Percentiles rank a stretch among this genome's conserved stretches.
These are phyloP conservation scores for Phytophthora citricola DNA, from an alignment of 352 stramenopile species.

Conservation along the genomic window DNA sequence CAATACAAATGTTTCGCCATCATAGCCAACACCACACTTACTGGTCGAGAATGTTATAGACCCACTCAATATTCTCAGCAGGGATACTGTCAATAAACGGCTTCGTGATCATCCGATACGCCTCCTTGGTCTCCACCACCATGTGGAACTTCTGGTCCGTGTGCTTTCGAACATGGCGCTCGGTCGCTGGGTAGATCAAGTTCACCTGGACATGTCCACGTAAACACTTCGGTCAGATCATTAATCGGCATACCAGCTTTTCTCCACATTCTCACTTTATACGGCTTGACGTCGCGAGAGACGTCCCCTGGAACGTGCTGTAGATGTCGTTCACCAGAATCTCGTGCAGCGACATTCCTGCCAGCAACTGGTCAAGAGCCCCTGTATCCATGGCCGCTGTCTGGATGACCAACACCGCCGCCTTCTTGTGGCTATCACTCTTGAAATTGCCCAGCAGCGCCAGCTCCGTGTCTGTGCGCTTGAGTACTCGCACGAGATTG, in stretches of 20 bases:
- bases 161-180: constrained; percentile 84
- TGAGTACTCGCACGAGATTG: constrained; percentile 69
- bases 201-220: constrained; percentile 53
- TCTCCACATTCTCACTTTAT: constrained; percentile 54
- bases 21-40: constrained; percentile 40
- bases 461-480: constrained; percentile 67
- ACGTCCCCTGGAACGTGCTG: constrained; percentile 78
- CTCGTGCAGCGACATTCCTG: constrained; percentile 67
- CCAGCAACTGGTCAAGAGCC: constrained; percentile 50
- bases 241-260: not conserved
- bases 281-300: constrained; percentile 69
- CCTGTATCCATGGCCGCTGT: constrained; percentile 62
- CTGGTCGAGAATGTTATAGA: constrained; percentile 91
- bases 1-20: not conserved
- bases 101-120: constrained; percentile 80
- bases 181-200: constrained; percentile 83
- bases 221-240: not conserved
- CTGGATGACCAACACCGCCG: constrained; percentile 74
- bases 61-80: constrained; percentile 81
- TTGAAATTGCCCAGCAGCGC: constrained; percentile 76
- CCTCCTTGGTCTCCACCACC: constrained; percentile 76
- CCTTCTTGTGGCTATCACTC: constrained; percentile 62
- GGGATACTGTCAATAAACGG: constrained; percentile 84
- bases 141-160: constrained; percentile 87
- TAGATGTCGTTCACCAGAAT: constrained; percentile 88